Evolutionary conservation across 805 yeast genomes (phyloP).

Genomic region (Spathaspora sp.): DNA sequence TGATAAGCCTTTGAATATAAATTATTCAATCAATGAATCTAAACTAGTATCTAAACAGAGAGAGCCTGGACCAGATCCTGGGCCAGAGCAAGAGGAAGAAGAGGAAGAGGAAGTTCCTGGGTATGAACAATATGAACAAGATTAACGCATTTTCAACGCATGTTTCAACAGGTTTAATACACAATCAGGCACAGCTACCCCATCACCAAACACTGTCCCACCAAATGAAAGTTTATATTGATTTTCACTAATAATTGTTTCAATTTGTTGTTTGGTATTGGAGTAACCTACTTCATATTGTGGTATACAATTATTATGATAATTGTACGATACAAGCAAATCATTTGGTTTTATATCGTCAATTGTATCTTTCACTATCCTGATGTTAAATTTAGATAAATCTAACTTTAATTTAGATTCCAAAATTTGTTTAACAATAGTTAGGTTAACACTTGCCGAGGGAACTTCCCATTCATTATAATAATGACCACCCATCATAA

Average conservation of each 20-base stretch:
- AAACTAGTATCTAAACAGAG: conserved; percentile 13
- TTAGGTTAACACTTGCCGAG: conserved; percentile 20
- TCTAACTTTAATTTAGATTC: conserved; percentile 20
- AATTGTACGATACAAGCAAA: conserved; percentile 28
- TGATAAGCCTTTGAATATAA: conserved; percentile 47
- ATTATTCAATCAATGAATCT: conserved; percentile 29
- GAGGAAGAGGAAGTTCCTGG: conserved; percentile 6
- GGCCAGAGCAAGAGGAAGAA: not conserved
- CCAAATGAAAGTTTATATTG: conserved; percentile 48
- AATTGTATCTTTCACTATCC: conserved; percentile 19
- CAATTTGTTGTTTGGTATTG: conserved; percentile 34
- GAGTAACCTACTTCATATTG: conserved; percentile 73
- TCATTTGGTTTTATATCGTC: conserved; percentile 17
- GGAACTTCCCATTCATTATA: conserved; percentile 30
- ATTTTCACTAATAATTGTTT: not conserved
- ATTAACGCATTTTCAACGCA: conserved; percentile 33
- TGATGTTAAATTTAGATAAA: conserved; percentile 9
- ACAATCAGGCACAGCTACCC: conserved; percentile 90
- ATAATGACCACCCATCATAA: conserved; percentile 87
- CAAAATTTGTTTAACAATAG: conserved; percentile 24
- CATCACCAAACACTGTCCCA: conserved; percentile 75
- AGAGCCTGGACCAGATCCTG: not conserved
- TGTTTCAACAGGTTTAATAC: conserved; percentile 59
- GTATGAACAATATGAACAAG: conserved; percentile 5
- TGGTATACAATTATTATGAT: conserved; percentile 61